Conservation (phyloP, 2,329 filamentous ascomycete genomes). For the Sarocladium brachiariae region DNA sequence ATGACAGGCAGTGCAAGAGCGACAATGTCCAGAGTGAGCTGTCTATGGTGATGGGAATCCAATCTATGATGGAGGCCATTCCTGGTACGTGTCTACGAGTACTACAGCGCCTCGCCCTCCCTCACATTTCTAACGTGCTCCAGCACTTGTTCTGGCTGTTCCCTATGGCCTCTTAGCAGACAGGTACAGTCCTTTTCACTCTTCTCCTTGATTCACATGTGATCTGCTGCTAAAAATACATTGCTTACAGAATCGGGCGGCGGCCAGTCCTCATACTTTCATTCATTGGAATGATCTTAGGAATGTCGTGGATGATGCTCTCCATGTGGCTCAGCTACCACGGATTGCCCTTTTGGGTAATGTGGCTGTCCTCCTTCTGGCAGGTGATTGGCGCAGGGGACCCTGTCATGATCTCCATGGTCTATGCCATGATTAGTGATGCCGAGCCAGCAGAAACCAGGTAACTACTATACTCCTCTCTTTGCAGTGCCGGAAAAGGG, state of each 20-base stretch:
- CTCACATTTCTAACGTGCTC: neutral
- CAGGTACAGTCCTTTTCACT: neutral
- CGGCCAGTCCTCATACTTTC: slow-evolving; percentile 11
- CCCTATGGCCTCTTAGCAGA: neutral
- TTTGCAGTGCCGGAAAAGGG: neutral
- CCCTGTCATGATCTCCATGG: slow-evolving; percentile 12
- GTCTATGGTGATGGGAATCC: neutral
- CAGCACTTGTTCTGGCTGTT: neutral
- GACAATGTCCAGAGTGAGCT: neutral
- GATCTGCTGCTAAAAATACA: neutral
- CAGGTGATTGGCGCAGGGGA: slow-evolving; percentile 11
- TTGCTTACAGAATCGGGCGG: slow-evolving; percentile 12
- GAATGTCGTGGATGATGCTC: slow-evolving; percentile 9
- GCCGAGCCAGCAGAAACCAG: slow-evolving; percentile 8
- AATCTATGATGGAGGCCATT: neutral
- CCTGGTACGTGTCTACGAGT: neutral
- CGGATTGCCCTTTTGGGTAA: slow-evolving; percentile 5
- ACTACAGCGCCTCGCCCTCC: too few relatives aligned
- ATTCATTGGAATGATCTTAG: slow-evolving; percentile 9
- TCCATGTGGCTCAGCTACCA: slow-evolving; percentile 1
- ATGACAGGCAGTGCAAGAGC: neutral
- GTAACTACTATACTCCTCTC: neutral
- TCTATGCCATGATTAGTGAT: slow-evolving; percentile 13
- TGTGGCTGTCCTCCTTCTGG: slow-evolving; percentile 10
- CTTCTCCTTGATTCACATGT: neutral